Evolutionary conservation across 257 asterid genomes (phyloP).

Genomic region (Fraxinus anomala): DNA sequence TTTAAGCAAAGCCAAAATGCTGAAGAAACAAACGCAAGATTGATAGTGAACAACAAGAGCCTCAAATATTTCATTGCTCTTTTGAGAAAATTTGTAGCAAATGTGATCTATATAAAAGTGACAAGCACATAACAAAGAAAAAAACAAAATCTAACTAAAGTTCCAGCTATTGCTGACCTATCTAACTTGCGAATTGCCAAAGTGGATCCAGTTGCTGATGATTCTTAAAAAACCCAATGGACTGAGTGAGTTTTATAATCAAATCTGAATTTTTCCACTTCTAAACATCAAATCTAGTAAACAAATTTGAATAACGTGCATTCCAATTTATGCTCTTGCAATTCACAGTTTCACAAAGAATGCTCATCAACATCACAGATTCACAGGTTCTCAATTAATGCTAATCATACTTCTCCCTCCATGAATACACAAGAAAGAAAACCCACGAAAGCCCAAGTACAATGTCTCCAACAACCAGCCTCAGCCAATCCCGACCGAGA

Average conservation of each 20-base stretch:
- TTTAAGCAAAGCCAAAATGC: background rate
- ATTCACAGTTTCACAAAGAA: background rate
- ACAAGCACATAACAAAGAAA: conserved; percentile 7
- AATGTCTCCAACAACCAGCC: conserved; percentile 75
- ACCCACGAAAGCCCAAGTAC: conserved; percentile 82
- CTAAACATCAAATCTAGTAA: conserved; percentile 10
- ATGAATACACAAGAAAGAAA: conserved; percentile 69
- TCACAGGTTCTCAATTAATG: background rate
- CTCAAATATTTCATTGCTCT: conserved; percentile 22
- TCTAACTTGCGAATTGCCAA: background rate
- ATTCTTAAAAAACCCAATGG: too few species aligned
- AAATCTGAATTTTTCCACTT: background rate
- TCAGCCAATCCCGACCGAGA: conserved; percentile 85
- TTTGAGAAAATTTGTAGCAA: conserved; percentile 36
- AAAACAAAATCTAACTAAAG: background rate
- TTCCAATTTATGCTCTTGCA: background rate
- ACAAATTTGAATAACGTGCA: background rate
- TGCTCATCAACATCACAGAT: conserved; percentile 8
- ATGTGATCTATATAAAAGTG: conserved; percentile 16
- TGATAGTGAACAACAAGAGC: background rate
- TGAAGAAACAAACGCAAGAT: background rate
- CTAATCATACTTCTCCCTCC: conserved; percentile 95
- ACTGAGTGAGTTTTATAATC: background rate
- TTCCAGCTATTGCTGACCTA: too few species aligned
- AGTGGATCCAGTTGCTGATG: too few species aligned